Base-by-base conservation (phyloP, 495 filamentous ascomycete genomes). In the Mycothermus thermophilus region DNA sequence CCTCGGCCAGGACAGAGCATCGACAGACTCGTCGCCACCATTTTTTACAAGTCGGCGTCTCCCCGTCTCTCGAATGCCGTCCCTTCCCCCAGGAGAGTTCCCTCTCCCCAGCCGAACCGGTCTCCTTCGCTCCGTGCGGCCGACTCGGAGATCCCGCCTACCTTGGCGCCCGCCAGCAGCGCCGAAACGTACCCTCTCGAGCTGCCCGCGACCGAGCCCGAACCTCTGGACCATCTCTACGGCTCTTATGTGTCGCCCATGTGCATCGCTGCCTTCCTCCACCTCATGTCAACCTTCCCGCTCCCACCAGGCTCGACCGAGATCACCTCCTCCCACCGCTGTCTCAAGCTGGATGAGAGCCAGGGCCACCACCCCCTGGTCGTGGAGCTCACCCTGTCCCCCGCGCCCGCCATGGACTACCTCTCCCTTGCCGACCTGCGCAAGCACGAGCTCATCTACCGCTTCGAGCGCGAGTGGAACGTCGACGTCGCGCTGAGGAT, bases 391-490 rank as follows among this genome's bases (percentile, higher is more conserved):
- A 72, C 73, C 2, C 57, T 86, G 46, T 73, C 75, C 5, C 79
- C 77, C 15, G 66, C 73, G 4, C 77, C 77, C 13, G 71, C 74
- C 34, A 70, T 73, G 0, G 64, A 74, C 29, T 84, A 78, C 38
- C 68, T 86, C 27, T 66, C 73, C 3, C 70, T 86, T 22, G 63
- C 61, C 17, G 76, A 80, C 40, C 59, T 86, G 24, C 69, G 84
- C 29, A 78, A 79, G 47, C 75, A 87, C 51, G 83, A 87, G 59
- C 69, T 75, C 27, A 71, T 93, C 38, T 82, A 79, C 64, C 67
- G 74, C 11, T 88, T 87, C 42, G 82, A 90, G 67, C 67, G 72
- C 19, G 80, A 87, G 55, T 90, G 82, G 82, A 83, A 84, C 44
- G 73, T 92, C 21, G 83, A 93, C 47, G 75, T 84, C 8, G 72